Conservation (phyloP, 106 monocot genomes). For the Platanthera guangdongensis region DNA sequence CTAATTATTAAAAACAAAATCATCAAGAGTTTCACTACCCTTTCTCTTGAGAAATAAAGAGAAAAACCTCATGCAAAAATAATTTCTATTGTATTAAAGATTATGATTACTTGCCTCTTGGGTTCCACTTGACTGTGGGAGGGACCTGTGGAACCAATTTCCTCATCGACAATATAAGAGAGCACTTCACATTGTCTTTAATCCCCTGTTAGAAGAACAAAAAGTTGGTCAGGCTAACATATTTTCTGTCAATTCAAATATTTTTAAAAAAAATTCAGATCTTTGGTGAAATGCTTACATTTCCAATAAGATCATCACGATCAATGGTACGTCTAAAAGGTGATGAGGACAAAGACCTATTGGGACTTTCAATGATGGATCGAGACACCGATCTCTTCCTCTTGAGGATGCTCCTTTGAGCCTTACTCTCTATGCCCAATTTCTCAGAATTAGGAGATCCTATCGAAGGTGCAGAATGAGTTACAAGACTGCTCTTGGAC, state of each 20-base stretch:
- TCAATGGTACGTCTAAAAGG: not conserved
- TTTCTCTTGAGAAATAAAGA: not conserved
- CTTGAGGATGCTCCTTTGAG: not conserved
- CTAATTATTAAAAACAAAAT: not conserved
- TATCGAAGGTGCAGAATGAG: not conserved
- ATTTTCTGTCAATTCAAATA: not conserved
- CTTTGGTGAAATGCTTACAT: not conserved
- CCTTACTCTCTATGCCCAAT: not conserved
- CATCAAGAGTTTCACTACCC: not conserved
- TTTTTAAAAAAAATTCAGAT: not conserved
- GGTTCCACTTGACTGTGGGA: slow-evolving; percentile 28
- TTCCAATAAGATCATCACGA: not conserved
- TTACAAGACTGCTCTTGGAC: too few species aligned
- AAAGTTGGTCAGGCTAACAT: not conserved
- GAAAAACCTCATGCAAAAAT: too few species aligned
- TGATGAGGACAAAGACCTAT: not conserved
- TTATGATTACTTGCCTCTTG: slow-evolving; percentile 15
- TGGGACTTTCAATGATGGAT: not conserved
- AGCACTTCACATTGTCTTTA: slow-evolving; percentile 4
- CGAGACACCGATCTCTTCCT: not conserved
- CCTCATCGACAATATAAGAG: slow-evolving; percentile 22
- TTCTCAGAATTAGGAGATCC: not conserved
- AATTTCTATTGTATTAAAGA: not conserved
- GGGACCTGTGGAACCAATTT: slow-evolving; percentile 7
- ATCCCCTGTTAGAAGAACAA: not conserved